Evolutionary conservation across 345 rosid species (phyloP), one percentile per base, ranked within the genome.

Genomic region (Rhizophora mangle): DNA sequence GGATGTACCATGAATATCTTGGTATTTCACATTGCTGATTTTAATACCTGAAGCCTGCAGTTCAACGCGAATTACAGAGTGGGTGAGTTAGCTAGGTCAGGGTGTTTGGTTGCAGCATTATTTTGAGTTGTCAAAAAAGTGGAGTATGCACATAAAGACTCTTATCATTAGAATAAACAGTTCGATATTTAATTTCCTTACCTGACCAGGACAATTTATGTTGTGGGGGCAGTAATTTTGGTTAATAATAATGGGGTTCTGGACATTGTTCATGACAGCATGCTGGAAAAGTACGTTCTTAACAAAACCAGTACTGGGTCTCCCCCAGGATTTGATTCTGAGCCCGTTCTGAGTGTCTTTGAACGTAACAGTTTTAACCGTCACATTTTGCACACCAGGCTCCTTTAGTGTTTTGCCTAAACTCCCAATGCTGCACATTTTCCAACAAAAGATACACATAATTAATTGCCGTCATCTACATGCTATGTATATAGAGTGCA

Each of bases 291-390:
- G 71, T 69, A 85, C 74, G 16, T 79, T 76, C 46, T 66, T 69
- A 0, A 84, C 90, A 43, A 84, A 87, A 1, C 95, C 90, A 2
- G 46, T 83, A 69, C 96, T 89, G 2, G 81, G 77, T 36, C 84
- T 85, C 5, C 87, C 90, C 92, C 96, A 89, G 13, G 90, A 84
- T 52, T 87, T 87, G 51, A 89, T 85, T 60, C 90, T 79, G 18
- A 89, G 1, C 3, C 96, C 96, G 71, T 84, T 89, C 64, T 73
- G 73, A 1, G 92, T 77, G 30, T 73, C 69, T 20, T 49, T 19
- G 20, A 89, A 89, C 16, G 62, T 60, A 10, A 85, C 74, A 4
- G 56, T 80, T 24, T 56, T 79, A 3, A 83, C 85, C 0, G 87
- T 82, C 54, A 87, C 82, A 46, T 87, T 85, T 72, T 60, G 72